Evolutionary conservation across 768 basidiomycete genomes (phyloP).

Genomic region (Russula brevipes): DNA sequence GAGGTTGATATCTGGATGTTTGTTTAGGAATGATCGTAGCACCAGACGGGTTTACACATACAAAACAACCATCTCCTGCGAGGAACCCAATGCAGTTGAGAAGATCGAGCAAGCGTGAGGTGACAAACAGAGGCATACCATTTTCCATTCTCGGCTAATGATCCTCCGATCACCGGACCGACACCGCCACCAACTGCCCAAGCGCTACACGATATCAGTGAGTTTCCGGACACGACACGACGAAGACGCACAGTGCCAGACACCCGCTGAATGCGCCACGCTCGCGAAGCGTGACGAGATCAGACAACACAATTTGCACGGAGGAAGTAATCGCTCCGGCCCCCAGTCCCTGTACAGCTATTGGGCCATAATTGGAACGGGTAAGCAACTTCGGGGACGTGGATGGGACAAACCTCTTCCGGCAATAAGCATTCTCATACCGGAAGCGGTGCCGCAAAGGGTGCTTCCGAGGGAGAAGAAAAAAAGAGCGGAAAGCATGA

Average conservation of each 20-base stretch:
- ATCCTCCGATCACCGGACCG: conserved; percentile 32
- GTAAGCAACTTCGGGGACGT: too few relatives aligned
- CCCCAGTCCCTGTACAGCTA: conserved; percentile 31
- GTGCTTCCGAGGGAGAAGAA: conserved; percentile 33
- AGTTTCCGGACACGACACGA: too few relatives aligned
- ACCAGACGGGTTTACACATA: conserved; percentile 7
- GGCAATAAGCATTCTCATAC: conserved; percentile 34
- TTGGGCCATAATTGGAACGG: background rate
- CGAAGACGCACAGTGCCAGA: conserved; percentile 28
- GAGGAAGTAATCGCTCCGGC: conserved; percentile 31
- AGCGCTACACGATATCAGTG: conserved; percentile 15
- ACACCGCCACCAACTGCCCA: conserved; percentile 31
- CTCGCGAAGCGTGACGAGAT: conserved; percentile 34
- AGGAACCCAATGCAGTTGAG: background rate
- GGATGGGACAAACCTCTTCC: conserved; percentile 27
- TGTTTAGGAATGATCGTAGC: background rate
- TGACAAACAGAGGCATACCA: conserved; percentile 6
- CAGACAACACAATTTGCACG: conserved; percentile 32
- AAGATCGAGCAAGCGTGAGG: too few relatives aligned
- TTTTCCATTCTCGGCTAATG: conserved; percentile 24
- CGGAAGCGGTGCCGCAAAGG: conserved; percentile 33
- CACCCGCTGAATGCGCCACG: conserved; percentile 33
- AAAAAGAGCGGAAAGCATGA: conserved; percentile 27
- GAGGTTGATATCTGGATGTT: conserved; percentile 34
- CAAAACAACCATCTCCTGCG: conserved; percentile 26